Percentiles rank a stretch among this genome's conserved stretches.
Conservation (phyloP, 345 rosid genomes). For the Sisymbrium irio region DNA sequence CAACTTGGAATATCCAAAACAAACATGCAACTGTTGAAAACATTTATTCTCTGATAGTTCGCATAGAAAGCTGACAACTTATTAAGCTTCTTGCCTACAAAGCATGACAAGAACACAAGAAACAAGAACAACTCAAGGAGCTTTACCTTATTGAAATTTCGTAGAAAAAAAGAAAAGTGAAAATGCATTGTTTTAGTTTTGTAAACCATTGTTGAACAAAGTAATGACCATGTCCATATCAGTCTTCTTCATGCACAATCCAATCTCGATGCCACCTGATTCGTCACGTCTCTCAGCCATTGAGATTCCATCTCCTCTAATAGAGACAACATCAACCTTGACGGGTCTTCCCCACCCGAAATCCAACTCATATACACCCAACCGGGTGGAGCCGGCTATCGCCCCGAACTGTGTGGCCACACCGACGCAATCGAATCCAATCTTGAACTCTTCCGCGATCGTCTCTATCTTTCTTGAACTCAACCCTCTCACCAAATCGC, state of each 20-base stretch:
- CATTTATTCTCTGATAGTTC: no score
- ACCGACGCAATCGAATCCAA: neutral
- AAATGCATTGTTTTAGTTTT: neutral
- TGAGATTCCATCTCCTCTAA: neutral
- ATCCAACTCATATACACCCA: conserved; percentile 27
- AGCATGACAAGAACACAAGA: neutral
- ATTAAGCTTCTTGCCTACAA: no score
- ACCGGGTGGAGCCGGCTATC: conserved; percentile 31
- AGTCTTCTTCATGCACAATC: conserved; percentile 17
- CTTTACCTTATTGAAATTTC: neutral
- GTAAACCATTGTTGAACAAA: conserved; percentile 6
- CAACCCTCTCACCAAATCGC: conserved; percentile 12
- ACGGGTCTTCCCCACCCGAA: conserved; percentile 34
- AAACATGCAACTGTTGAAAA: no score
- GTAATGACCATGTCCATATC: neutral
- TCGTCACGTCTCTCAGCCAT: conserved; percentile 30
- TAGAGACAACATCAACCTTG: conserved; percentile 5
- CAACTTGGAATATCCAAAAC: no score
- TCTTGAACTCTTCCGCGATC: neutral
- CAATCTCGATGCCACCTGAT: conserved; percentile 32
- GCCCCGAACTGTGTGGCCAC: neutral
- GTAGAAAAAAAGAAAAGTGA: no score
- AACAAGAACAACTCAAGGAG: neutral
- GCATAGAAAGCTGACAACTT: no score
- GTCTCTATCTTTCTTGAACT: conserved; percentile 8